phyloP scores from a whole-genome alignment of 345 rosid species.

The Geranium rotundifolium region DNA sequence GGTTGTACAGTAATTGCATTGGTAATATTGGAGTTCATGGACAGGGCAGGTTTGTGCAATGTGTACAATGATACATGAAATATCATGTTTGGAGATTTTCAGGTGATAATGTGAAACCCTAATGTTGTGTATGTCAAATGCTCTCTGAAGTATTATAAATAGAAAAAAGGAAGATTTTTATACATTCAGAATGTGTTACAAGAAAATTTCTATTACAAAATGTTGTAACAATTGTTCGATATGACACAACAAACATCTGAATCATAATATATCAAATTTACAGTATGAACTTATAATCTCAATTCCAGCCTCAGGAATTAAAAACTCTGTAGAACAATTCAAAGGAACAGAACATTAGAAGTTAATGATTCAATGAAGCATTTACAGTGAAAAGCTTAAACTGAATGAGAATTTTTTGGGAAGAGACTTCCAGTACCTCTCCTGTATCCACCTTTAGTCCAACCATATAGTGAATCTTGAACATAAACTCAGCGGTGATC shows the following conservation, averaged over 20 bases:
- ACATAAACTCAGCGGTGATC: slow-evolving; percentile 20
- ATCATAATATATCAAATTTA: too few relatives aligned
- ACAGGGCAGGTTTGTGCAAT: not conserved
- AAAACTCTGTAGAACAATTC: too few relatives aligned
- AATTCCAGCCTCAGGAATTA: too few relatives aligned
- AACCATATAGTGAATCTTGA: not conserved
- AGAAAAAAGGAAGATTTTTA: too few relatives aligned
- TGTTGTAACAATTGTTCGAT: not conserved
- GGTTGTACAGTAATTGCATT: not conserved
- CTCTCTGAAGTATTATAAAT: too few relatives aligned
- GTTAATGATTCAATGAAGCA: too few relatives aligned
- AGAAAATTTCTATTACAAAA: too few relatives aligned
- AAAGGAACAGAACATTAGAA: too few relatives aligned
- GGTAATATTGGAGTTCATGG: not conserved
- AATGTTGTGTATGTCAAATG: not conserved
- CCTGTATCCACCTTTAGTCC: not conserved
- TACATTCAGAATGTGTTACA: not conserved
- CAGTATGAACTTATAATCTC: too few relatives aligned
- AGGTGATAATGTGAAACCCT: too few relatives aligned
- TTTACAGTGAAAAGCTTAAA: not conserved
- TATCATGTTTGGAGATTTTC: too few relatives aligned
- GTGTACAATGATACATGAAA: not conserved
- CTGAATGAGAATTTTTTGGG: not conserved
- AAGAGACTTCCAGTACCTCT: not conserved
- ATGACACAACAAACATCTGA: too few relatives aligned